Percentiles rank a stretch among this genome's conserved stretches.
Evolutionary conservation across 371 early-diverging fungal species (phyloP).

Genomic region (Smittium mucronatum): DNA sequence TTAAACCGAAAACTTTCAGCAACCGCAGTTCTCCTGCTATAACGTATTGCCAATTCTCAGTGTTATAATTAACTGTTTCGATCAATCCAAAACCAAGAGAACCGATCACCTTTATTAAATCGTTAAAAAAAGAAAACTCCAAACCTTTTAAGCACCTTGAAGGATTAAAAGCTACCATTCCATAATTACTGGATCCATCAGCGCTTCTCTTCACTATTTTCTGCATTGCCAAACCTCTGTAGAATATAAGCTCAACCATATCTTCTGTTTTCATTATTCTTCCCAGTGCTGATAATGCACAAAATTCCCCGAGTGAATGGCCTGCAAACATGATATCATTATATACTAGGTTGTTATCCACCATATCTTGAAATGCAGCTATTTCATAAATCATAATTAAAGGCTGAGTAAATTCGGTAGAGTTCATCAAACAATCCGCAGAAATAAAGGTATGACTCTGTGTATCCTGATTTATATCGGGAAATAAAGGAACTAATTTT

Average conservation of each 20-base stretch:
- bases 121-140: constrained; percentile 54
- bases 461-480: constrained; percentile 63
- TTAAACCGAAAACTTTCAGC: not conserved
- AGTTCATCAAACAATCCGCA: constrained; percentile 72
- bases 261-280: constrained; percentile 71
- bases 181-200: constrained; percentile 77
- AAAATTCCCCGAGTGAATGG: constrained; percentile 88
- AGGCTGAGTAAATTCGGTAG: constrained; percentile 90
- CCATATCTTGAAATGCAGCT: constrained; percentile 82
- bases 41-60: constrained; percentile 91
- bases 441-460: constrained; percentile 73
- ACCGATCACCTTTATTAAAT: constrained; percentile 65
- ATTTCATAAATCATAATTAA: constrained; percentile 81
- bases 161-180: constrained; percentile 91
- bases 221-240: constrained; percentile 95
- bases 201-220: constrained; percentile 76
- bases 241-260: constrained; percentile 83
- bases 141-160: constrained; percentile 66
- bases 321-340: constrained; percentile 77
- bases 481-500: constrained; percentile 65
- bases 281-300: constrained; percentile 77
- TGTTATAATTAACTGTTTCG: constrained; percentile 93
- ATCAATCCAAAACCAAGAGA: constrained; percentile 47
- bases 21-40: constrained; percentile 65
- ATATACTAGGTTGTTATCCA: constrained; percentile 68